These are phyloP conservation scores for Eurotiales sp. DNA, from an alignment of 2,329 filamentous ascomycete species.

Conservation along the genomic window DNA sequence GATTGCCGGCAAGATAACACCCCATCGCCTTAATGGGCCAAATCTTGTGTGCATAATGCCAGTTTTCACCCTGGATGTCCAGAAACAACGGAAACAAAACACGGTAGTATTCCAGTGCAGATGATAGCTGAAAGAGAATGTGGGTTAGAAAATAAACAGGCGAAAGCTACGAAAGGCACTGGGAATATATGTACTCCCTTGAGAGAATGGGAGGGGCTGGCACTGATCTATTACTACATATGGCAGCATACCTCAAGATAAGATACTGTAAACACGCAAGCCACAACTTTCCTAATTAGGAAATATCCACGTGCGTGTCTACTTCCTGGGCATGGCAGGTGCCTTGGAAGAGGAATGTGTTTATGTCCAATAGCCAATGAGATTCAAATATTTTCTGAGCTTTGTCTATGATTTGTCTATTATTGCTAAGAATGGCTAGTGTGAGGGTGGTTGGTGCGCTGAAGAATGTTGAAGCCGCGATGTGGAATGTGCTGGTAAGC, in stretches of 20 bases:
- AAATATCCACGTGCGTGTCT: background rate
- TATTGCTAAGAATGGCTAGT: background rate
- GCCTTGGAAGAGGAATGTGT: background rate
- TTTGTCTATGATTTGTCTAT: no score
- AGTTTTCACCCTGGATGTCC: no score
- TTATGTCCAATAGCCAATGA: background rate
- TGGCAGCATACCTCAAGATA: background rate
- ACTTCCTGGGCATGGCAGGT: background rate
- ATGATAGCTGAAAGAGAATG: no score
- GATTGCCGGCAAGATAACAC: conserved; percentile 9
- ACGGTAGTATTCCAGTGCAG: no score
- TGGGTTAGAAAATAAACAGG: no score
- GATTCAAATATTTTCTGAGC: no score
- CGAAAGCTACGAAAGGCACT: no score
- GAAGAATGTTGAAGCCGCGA: conserved; percentile 8
- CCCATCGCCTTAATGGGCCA: conserved; percentile 1
- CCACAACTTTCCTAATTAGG: background rate
- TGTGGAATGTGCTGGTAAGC: background rate
- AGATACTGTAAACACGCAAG: background rate
- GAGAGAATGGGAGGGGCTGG: no score
- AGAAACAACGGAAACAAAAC: no score
- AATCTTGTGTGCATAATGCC: background rate
- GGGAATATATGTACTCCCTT: no score
- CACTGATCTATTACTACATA: no score
- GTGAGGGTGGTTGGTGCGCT: background rate